phyloP scores from a whole-genome alignment of 2,329 filamentous ascomycete genomes.

The Botryotinia globosa region DNA sequence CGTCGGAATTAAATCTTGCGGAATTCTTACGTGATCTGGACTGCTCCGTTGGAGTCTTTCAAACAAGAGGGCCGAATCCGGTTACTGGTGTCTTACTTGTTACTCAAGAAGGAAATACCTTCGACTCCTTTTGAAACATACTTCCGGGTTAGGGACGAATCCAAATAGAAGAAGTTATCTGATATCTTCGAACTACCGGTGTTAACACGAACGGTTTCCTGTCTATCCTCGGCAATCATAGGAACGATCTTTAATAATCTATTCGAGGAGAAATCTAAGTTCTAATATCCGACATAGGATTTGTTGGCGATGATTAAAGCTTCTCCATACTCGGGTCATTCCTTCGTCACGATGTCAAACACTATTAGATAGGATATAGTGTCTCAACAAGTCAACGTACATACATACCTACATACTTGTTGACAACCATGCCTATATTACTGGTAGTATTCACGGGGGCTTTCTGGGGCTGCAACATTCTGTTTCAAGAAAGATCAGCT shows the following conservation, averaged over 20 bases:
- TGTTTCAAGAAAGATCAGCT: slow-evolving; percentile 14
- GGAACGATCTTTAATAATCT: not conserved
- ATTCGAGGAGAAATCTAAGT: not conserved
- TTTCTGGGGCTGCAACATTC: not conserved
- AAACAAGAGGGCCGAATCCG: not conserved
- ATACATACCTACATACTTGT: not conserved
- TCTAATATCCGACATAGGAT: not conserved
- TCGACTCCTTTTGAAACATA: not conserved
- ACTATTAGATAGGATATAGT: not conserved
- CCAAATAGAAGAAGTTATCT: not conserved
- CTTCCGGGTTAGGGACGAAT: not conserved
- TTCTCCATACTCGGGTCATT: not conserved
- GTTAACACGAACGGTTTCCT: not conserved
- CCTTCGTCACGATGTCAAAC: not conserved
- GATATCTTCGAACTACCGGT: not conserved
- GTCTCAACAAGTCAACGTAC: not conserved
- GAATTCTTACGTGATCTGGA: slow-evolving; percentile 10
- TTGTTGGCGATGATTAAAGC: not conserved
- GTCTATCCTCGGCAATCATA: not conserved
- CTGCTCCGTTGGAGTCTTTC: not conserved
- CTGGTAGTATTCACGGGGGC: not conserved
- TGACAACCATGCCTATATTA: not conserved
- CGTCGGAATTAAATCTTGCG: not conserved
- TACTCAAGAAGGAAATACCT: not conserved
- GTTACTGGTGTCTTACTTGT: not conserved